Conservation (phyloP, 2,329 filamentous ascomycete species). For the Emericellopsis atlantica region DNA sequence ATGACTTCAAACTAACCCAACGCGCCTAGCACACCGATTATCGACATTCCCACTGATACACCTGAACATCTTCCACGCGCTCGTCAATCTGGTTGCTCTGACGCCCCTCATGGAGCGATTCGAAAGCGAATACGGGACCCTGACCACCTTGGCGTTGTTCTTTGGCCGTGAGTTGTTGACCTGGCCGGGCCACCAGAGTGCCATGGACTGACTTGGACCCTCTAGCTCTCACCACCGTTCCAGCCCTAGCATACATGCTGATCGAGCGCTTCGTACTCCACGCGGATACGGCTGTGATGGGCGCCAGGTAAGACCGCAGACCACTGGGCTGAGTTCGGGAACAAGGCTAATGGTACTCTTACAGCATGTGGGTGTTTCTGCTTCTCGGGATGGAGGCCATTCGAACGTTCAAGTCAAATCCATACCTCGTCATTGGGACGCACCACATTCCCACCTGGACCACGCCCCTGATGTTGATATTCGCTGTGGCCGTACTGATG, state of each 20-base stretch:
- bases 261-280: slow-evolving; percentile 63
- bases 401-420: slow-evolving; percentile 71
- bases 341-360: slow-evolving; percentile 1
- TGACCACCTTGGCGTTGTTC: slow-evolving; percentile 79
- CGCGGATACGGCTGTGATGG: slow-evolving; percentile 62
- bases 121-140: slow-evolving; percentile 81
- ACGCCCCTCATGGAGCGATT: slow-evolving; percentile 88
- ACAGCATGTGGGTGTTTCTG: slow-evolving; percentile 84
- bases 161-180: slow-evolving; percentile 63
- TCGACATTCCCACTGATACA: slow-evolving; percentile 91
- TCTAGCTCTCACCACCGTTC: slow-evolving; percentile 65
- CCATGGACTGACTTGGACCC: slow-evolving; percentile 1
- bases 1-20: slow-evolving; percentile 1
- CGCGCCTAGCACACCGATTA: slow-evolving; percentile 58
- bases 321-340: neutral
- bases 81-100: slow-evolving; percentile 69
- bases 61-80: slow-evolving; percentile 62
- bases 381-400: slow-evolving; percentile 77
- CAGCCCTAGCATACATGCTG: slow-evolving; percentile 68
- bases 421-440: slow-evolving; percentile 53
- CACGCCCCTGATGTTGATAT: slow-evolving; percentile 64
- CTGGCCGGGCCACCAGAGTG: neutral
- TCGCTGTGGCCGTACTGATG: slow-evolving; percentile 65
- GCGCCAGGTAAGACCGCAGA: slow-evolving; percentile 52
- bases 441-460: slow-evolving; percentile 82